phyloP scores from a whole-genome alignment of 306 rosid species.

The Pachyrhizus erosus region DNA sequence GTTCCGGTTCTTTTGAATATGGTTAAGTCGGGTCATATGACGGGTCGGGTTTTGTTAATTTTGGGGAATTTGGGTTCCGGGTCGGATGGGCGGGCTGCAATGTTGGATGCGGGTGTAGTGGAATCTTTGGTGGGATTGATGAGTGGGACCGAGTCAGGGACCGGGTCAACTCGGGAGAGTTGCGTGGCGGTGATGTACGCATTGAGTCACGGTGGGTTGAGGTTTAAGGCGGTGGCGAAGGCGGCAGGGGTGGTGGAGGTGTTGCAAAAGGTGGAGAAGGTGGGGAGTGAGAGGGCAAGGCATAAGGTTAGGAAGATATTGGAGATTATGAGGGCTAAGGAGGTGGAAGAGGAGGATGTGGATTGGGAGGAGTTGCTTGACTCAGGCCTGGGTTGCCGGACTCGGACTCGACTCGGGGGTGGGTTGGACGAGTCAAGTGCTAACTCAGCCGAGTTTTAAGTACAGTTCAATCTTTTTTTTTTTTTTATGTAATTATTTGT shows the following conservation, averaged over 20 bases:
- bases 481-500: conserved; percentile 21
- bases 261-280: conserved; percentile 62
- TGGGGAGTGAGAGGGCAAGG: conserved; percentile 55
- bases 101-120: conserved; percentile 85
- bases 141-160: conserved; percentile 34
- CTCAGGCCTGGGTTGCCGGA: conserved; percentile 55
- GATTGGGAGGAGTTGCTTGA: conserved; percentile 86
- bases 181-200: conserved; percentile 65
- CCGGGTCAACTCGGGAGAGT: conserved; percentile 60
- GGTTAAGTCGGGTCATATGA: conserved; percentile 74
- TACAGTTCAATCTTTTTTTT: neutral
- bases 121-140: conserved; percentile 62
- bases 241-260: conserved; percentile 58
- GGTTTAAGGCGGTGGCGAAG: conserved; percentile 82
- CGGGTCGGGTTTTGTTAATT: conserved; percentile 52
- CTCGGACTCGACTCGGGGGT: conserved; percentile 23
- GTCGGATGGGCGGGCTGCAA: conserved; percentile 68
- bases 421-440: conserved; percentile 40
- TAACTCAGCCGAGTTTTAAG: conserved; percentile 65
- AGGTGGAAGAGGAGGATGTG: conserved; percentile 61
- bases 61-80: conserved; percentile 67
- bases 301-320: conserved; percentile 66
- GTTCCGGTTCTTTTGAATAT: conserved; percentile 57
- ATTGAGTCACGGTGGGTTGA: conserved; percentile 77
- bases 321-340: conserved; percentile 63